These are phyloP conservation scores for Nidularia sp. DNA, from an alignment of 768 basidiomycete species.

Conservation along the genomic window DNA sequence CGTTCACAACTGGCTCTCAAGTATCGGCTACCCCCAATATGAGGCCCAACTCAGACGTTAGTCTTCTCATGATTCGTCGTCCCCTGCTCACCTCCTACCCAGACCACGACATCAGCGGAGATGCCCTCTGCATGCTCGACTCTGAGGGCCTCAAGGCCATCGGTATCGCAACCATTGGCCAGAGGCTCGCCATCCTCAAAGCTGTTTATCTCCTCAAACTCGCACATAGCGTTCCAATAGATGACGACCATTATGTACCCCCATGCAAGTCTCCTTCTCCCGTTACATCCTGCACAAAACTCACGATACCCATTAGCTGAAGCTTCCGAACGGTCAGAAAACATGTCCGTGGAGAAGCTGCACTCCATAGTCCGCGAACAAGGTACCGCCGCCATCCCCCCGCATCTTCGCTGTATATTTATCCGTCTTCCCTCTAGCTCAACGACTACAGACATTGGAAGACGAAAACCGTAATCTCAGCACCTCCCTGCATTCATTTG, in stretches of 20 bases:
- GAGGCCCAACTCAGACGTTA: slow-evolving; percentile 76
- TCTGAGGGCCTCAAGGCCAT: slow-evolving; percentile 82
- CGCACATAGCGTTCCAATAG: slow-evolving; percentile 76
- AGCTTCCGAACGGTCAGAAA: slow-evolving; percentile 24
- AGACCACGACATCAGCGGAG: slow-evolving; percentile 94
- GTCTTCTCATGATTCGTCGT: slow-evolving; percentile 11
- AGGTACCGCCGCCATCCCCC: slow-evolving; percentile 37
- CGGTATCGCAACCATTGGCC: slow-evolving; percentile 88
- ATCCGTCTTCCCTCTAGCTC: slow-evolving; percentile 35
- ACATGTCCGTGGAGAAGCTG: slow-evolving; percentile 61
- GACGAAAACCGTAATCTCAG: slow-evolving; percentile 74
- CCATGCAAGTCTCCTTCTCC: slow-evolving; percentile 58
- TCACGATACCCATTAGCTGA: slow-evolving; percentile 17
- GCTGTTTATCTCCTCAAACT: slow-evolving; percentile 89
- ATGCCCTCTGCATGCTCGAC: slow-evolving; percentile 81
- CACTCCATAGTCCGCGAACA: slow-evolving; percentile 69
- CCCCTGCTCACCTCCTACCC: slow-evolving; percentile 7
- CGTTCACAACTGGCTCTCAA: slow-evolving; percentile 75
- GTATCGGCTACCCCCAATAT: slow-evolving; percentile 83
- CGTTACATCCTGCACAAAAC: background rate
- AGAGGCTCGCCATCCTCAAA: slow-evolving; percentile 88
- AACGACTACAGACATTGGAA: slow-evolving; percentile 67
- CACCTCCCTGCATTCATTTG: slow-evolving; percentile 52
- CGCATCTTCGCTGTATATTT: background rate
- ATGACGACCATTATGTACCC: slow-evolving; percentile 81